Base-by-base conservation (phyloP, 257 asterid species). In the Solanum rostratum region DNA sequence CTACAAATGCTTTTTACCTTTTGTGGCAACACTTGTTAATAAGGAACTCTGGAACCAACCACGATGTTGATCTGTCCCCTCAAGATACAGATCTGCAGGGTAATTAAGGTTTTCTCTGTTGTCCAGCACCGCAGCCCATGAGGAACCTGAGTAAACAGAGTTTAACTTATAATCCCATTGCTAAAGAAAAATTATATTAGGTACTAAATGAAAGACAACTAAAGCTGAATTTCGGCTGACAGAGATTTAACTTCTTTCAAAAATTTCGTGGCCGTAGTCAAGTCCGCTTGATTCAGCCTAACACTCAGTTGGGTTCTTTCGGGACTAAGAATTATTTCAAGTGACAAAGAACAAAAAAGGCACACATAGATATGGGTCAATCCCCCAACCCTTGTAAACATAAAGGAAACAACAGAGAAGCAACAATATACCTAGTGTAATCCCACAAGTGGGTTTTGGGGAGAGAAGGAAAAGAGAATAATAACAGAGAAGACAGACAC, bases 1-100 rank as follows among this genome's bases (percentile, higher is more conserved):
- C 65, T 60, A 37, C 37, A 37, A 49, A 82, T 52, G 63, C 82
- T 82, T 63, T 88, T 86, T 87, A 95, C 99, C 99, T 88, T 93
- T 93, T 12, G 98, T 91, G 52, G 99, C 99, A 89, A 95, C 63
- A 89, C 99, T 96, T 22, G 98, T 95, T 88, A 96, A 86, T 85
- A 96, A 87, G 76, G 98, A 96, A 91, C 99, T 96, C 52, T 96
- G 99, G 90, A 96, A 96, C 99, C 99, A 96, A 86, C 99, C 99
- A 84, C 99, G 99, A 91, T 96, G 99, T 92, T 96, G 99, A 92
- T 96, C 99, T 79, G 99, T 93, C 63, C 99, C 99, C 92, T 96
- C 99, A 11, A 96, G 95, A 88, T 96, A 96, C 90, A 96, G 86
- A 93, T 96, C 99, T 70, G 99, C 99, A 53, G 99, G 99, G 89